These are phyloP conservation scores for Sugiyamaella neomexicana DNA, from an alignment of 1,139 yeast species.

Conservation along the genomic window DNA sequence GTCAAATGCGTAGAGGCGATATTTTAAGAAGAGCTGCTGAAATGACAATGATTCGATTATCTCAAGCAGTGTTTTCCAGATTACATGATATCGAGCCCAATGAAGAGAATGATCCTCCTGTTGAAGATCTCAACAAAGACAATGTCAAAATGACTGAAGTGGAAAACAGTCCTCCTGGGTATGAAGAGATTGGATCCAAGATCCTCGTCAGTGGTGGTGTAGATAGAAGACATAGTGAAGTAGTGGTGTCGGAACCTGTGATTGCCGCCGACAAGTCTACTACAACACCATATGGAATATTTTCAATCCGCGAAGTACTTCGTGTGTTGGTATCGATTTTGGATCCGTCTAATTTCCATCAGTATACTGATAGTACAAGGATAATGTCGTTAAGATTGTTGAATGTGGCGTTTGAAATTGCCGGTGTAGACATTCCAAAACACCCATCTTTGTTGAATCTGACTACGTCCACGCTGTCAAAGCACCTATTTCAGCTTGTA, in stretches of 20 bases:
- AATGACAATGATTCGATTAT: slow-evolving; percentile 71
- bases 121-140: slow-evolving; percentile 24
- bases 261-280: neutral
- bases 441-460: slow-evolving; percentile 68
- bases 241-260: neutral
- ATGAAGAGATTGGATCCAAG: slow-evolving; percentile 27
- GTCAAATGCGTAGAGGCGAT: slow-evolving; percentile 89
- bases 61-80: slow-evolving; percentile 61
- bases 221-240: slow-evolving; percentile 9
- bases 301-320: slow-evolving; percentile 65
- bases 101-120: slow-evolving; percentile 35
- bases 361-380: slow-evolving; percentile 84
- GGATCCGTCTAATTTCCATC: slow-evolving; percentile 78
- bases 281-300: slow-evolving; percentile 56
- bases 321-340: slow-evolving; percentile 79
- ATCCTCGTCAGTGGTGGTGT: slow-evolving; percentile 19
- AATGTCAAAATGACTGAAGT: slow-evolving; percentile 16
- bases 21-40: slow-evolving; percentile 89
- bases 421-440: slow-evolving; percentile 65
- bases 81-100: slow-evolving; percentile 56
- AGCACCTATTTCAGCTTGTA: slow-evolving; percentile 75
- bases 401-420: slow-evolving; percentile 76
- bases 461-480: slow-evolving; percentile 77
- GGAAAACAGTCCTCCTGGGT: slow-evolving; percentile 8
- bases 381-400: slow-evolving; percentile 78